Conservation (phyloP, 352 stramenopile species). For the Phytophthora hybrid region DNA sequence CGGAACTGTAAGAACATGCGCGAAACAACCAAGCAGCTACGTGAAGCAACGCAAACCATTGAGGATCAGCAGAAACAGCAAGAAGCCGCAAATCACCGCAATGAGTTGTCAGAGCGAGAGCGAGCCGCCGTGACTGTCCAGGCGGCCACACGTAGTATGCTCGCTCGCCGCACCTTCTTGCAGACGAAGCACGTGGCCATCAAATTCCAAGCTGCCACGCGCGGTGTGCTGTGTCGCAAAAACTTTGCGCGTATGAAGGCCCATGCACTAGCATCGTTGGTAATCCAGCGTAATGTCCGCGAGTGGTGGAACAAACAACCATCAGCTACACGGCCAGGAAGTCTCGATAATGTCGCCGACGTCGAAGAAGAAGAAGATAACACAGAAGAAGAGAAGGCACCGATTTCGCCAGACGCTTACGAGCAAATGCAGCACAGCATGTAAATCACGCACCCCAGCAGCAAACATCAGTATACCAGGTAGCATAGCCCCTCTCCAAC, state of each 20-base stretch:
- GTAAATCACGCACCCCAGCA: constrained; percentile 13
- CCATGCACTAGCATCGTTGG: constrained; percentile 80
- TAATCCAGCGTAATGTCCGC: constrained; percentile 88
- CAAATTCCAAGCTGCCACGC: constrained; percentile 85
- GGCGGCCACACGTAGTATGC: constrained; percentile 83
- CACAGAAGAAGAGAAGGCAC: constrained; percentile 17
- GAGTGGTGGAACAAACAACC: constrained; percentile 86
- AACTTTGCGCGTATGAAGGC: constrained; percentile 90
- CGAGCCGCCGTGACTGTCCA: constrained; percentile 87
- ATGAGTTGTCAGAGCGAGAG: constrained; percentile 61
- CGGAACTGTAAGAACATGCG: constrained; percentile 91
- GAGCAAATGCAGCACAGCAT: constrained; percentile 18
- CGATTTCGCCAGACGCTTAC: constrained; percentile 9
- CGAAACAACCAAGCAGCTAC: constrained; percentile 84
- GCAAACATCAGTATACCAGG: constrained; percentile 5
- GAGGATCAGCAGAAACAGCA: constrained; percentile 65
- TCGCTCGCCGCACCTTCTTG: constrained; percentile 84
- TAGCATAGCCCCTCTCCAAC: constrained; percentile 29
- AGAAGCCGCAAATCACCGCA: constrained; percentile 32
- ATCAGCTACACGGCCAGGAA: constrained; percentile 30
- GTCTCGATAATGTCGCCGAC: constrained; percentile 11
- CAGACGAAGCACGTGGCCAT: constrained; percentile 89
- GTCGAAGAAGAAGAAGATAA: constrained; percentile 21
- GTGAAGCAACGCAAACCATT: constrained; percentile 78
- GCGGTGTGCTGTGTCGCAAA: constrained; percentile 84